Evolutionary conservation across 2,329 filamentous ascomycete genomes (phyloP).

Genomic region (Raffaelea deltoideospora): DNA sequence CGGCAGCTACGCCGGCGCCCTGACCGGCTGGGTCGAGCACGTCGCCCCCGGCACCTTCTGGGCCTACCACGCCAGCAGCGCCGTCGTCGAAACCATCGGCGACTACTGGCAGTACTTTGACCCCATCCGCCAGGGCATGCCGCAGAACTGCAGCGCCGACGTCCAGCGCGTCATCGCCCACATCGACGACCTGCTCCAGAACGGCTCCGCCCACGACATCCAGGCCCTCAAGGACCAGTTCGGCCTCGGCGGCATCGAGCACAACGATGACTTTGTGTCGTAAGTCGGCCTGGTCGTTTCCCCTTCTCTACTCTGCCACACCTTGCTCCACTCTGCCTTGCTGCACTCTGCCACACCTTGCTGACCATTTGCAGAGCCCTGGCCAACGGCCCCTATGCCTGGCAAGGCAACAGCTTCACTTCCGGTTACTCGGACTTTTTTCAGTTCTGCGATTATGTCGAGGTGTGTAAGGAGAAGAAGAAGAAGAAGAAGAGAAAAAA

Average conservation of each 20-base stretch:
- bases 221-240: conserved; percentile 33
- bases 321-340: not conserved
- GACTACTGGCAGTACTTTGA: conserved; percentile 42
- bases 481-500: not conserved
- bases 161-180: conserved; percentile 33
- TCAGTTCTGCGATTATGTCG: conserved; percentile 33
- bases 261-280: conserved; percentile 28
- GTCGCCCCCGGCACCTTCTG: conserved; percentile 40
- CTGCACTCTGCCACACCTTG: not conserved
- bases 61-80: conserved; percentile 42
- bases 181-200: conserved; percentile 29
- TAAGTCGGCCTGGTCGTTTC: conserved; percentile 6
- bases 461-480: conserved; percentile 9
- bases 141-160: conserved; percentile 39
- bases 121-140: conserved; percentile 36
- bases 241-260: conserved; percentile 25
- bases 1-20: conserved; percentile 39
- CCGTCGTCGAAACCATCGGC: conserved; percentile 34
- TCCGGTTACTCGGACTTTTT: conserved; percentile 30
- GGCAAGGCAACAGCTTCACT: conserved; percentile 38
- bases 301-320: not conserved
- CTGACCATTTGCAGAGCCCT: conserved; percentile 23
- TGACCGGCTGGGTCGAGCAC: conserved; percentile 35
- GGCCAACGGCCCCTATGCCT: conserved; percentile 39
- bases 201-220: conserved; percentile 23